Evolutionary conservation across 768 basidiomycete species (phyloP).

Genomic region (Tylopilus sp.): DNA sequence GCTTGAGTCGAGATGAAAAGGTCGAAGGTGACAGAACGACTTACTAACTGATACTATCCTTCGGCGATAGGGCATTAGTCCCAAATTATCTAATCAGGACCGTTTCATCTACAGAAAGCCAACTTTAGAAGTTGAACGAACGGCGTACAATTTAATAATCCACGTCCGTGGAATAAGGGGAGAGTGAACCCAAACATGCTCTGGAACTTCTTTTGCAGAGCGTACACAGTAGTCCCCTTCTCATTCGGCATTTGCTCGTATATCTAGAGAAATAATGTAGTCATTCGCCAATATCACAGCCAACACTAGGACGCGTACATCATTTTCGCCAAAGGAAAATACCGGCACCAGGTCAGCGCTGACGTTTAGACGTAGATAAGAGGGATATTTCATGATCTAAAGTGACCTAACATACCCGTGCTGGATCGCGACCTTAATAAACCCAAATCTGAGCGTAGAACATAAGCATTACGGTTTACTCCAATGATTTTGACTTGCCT

Average conservation of each 20-base stretch:
- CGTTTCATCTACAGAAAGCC: not conserved
- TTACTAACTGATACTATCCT: slow-evolving; percentile 94
- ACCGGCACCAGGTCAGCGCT: slow-evolving; percentile 96
- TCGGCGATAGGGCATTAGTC: slow-evolving; percentile 92
- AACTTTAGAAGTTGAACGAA: not conserved
- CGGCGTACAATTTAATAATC: slow-evolving; percentile 83
- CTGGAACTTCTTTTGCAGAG: slow-evolving; percentile 88
- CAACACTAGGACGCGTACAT: slow-evolving; percentile 50
- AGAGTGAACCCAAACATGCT: slow-evolving; percentile 92
- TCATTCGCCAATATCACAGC: not conserved
- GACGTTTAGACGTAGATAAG: slow-evolving; percentile 2
- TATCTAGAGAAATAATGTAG: slow-evolving; percentile 51
- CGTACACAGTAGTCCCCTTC: slow-evolving; percentile 84
- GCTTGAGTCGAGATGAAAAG: not conserved
- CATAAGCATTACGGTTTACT: not conserved
- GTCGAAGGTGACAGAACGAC: slow-evolving; percentile 33
- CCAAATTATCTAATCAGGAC: slow-evolving; percentile 75
- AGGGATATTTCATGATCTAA: not conserved
- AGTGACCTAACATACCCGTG: slow-evolving; percentile 56
- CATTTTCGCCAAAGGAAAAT: slow-evolving; percentile 98
- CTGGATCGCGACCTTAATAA: slow-evolving; percentile 92
- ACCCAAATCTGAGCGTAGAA: slow-evolving; percentile 63
- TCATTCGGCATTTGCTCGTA: slow-evolving; percentile 97
- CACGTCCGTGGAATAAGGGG: slow-evolving; percentile 95
- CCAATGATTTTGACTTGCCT: slow-evolving; percentile 38